Conservation (phyloP, 805 yeast genomes). For the Myxozyma neglecta region DNA sequence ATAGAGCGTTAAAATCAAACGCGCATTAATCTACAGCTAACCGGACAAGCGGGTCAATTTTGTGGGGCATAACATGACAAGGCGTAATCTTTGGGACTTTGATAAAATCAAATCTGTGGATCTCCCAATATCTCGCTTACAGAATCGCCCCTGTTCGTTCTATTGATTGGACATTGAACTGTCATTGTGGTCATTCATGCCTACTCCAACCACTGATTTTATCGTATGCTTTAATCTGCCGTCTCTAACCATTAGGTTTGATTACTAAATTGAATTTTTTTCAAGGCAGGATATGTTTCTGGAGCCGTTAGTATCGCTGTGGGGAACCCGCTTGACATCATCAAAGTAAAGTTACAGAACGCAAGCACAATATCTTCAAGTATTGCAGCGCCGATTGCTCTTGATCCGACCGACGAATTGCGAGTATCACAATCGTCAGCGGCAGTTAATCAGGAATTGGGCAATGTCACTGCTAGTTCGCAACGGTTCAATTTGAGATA, state of each 20-base stretch:
- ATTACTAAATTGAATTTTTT: neutral
- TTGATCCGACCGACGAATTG: neutral
- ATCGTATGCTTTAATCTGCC: constrained; percentile 1
- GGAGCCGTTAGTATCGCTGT: constrained; percentile 35
- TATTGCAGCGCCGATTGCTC: neutral
- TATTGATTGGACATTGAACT: neutral
- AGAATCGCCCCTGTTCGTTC: too few species aligned
- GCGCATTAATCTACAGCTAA: too few species aligned
- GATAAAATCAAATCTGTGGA: too few species aligned
- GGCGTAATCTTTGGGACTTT: too few species aligned
- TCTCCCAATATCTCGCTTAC: too few species aligned
- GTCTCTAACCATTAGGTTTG: neutral
- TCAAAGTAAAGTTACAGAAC: constrained; percentile 33
- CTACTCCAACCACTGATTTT: constrained; percentile 14
- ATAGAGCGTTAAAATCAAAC: too few species aligned
- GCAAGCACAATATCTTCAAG: neutral
- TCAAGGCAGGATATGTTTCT: constrained; percentile 35
- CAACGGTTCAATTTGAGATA: neutral
- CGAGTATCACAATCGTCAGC: neutral
- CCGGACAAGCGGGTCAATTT: too few species aligned
- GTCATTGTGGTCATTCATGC: constrained; percentile 1
- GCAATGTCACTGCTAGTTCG: neutral
- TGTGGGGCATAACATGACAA: too few species aligned
- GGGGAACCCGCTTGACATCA: constrained; percentile 35
- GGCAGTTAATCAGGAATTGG: neutral